These are phyloP conservation scores for Beta corolliflora DNA, from an alignment of 179 eudicot genomes.

Conservation along the genomic window DNA sequence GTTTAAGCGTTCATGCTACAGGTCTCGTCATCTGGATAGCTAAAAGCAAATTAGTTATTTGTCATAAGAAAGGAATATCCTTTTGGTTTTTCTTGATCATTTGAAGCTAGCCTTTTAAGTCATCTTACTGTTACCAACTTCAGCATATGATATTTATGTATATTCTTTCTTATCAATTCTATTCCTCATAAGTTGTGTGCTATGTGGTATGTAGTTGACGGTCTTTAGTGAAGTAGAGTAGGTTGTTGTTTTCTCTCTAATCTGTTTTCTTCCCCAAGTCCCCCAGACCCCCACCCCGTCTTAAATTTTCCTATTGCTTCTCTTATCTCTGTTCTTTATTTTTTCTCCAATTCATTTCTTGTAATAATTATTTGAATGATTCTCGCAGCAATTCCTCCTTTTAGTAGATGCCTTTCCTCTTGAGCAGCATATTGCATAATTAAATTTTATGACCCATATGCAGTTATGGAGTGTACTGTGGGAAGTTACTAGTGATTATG, in stretches of 20 bases:
- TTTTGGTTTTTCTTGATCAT: neutral
- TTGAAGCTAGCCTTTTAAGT: neutral
- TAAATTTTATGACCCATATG: neutral
- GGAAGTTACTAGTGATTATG: neutral
- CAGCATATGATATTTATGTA: neutral
- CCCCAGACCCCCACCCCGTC: neutral
- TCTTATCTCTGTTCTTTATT: neutral
- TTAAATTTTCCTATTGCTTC: neutral
- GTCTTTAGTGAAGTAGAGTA: neutral
- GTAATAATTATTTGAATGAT: neutral
- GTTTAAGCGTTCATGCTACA: constrained; percentile 17
- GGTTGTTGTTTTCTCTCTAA: neutral
- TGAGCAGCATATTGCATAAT: neutral
- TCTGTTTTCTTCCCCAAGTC: neutral
- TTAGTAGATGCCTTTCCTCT: neutral
- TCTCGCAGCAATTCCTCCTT: neutral
- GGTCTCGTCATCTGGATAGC: neutral
- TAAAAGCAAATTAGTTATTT: neutral
- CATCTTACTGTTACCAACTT: neutral
- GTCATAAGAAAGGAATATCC: neutral
- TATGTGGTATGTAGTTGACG: neutral
- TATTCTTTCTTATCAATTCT: neutral
- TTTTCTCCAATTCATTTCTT: neutral
- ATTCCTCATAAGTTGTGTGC: neutral
- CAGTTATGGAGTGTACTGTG: neutral